These are phyloP conservation scores for Dothistroma pini DNA, from an alignment of 2,329 filamentous ascomycete species.

Conservation along the genomic window DNA sequence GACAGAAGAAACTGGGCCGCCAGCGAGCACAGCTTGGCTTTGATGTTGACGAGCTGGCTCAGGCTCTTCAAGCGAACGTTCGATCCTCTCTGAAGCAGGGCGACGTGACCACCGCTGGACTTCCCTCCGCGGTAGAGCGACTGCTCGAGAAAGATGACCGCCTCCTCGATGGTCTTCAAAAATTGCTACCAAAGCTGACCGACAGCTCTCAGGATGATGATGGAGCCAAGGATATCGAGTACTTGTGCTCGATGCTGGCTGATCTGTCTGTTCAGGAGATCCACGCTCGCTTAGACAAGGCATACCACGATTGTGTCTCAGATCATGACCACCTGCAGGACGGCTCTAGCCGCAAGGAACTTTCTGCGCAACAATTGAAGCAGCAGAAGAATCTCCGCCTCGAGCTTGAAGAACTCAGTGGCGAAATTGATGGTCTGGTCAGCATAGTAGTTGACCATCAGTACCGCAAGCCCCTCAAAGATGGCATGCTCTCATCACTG, in stretches of 20 bases:
- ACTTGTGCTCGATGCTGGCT: constrained; percentile 50
- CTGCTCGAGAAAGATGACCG: constrained; percentile 55
- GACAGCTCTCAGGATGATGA: constrained; percentile 44
- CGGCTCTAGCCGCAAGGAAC: constrained; percentile 22
- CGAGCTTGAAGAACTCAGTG: constrained; percentile 66
- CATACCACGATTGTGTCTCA: constrained; percentile 41
- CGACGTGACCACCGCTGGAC: constrained; percentile 42
- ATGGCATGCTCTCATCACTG: constrained; percentile 36
- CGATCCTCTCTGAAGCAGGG: constrained; percentile 47
- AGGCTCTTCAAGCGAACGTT: constrained; percentile 34
- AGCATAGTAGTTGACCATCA: constrained; percentile 69
- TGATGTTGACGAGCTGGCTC: constrained; percentile 33
- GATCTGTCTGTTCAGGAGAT: constrained; percentile 41
- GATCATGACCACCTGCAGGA: constrained; percentile 8
- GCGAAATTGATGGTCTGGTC: constrained; percentile 65
- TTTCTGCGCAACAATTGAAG: constrained; percentile 20
- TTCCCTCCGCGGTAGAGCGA: constrained; percentile 53
- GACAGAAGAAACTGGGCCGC: constrained; percentile 30
- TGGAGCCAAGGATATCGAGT: constrained; percentile 50
- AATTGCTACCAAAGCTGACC: constrained; percentile 60
- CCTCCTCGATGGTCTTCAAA: constrained; percentile 62
- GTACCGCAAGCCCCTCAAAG: constrained; percentile 58
- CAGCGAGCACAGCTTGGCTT: constrained; percentile 44
- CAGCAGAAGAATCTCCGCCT: constrained; percentile 50
- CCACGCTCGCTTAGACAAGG: constrained; percentile 46